Evolutionary conservation across 2,329 filamentous ascomycete genomes (phyloP).

Genomic region (Colletotrichum agaves): DNA sequence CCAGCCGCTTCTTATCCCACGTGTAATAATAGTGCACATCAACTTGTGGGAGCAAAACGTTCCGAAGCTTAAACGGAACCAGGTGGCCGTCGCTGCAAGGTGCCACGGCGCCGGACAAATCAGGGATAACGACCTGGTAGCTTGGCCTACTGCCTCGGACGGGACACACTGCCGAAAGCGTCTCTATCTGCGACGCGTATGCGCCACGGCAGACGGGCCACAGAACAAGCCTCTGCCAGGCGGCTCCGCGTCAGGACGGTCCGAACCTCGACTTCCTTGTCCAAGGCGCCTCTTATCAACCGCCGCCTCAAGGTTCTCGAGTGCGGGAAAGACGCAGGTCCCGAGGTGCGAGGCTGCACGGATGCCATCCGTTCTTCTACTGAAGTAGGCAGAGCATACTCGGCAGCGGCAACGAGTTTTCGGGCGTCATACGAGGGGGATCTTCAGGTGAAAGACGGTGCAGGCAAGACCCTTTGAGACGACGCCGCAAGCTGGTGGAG

Average conservation of each 20-base stretch:
- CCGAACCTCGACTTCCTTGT: neutral
- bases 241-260: slow-evolving; percentile 4
- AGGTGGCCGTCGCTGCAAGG: no score
- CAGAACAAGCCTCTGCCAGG: neutral
- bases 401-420: neutral
- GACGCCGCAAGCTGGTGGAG: slow-evolving; percentile 30
- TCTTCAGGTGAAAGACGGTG: slow-evolving; percentile 1
- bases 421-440: neutral
- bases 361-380: slow-evolving; percentile 28
- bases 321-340: neutral
- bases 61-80: slow-evolving; percentile 11
- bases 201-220: neutral
- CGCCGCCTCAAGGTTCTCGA: neutral
- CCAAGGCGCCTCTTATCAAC: neutral
- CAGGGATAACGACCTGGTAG: neutral
- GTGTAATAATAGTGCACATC: neutral
- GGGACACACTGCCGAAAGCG: slow-evolving; percentile 29
- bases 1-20: slow-evolving; percentile 5
- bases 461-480: slow-evolving; percentile 16
- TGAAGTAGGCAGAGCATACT: neutral
- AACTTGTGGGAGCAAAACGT: neutral
- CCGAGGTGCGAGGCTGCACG: slow-evolving; percentile 14
- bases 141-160: slow-evolving; percentile 6
- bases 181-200: slow-evolving; percentile 8
- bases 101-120: neutral